A percentile compares a stretch with the other conserved stretches of the same genome.
Conservation (phyloP, 805 yeast genomes). For the Saccharomycopsis oosterbeekiorum region DNA sequence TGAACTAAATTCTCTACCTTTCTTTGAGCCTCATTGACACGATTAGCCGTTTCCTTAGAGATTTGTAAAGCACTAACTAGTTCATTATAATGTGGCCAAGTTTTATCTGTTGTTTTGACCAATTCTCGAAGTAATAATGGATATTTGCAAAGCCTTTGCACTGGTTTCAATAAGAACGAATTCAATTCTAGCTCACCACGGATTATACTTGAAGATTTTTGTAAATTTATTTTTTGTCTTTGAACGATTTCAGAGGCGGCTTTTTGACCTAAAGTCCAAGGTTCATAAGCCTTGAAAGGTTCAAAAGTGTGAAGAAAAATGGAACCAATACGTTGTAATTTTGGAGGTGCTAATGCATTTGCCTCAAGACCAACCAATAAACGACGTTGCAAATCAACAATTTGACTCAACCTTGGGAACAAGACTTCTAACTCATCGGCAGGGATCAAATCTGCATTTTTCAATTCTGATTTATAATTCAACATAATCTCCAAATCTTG, state of each 20-base stretch:
- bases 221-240: constrained; percentile 40
- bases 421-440: constrained; percentile 71
- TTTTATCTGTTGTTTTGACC: constrained; percentile 48
- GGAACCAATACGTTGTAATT: constrained; percentile 80
- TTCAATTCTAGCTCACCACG: constrained; percentile 86
- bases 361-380: constrained; percentile 83
- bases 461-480: constrained; percentile 57
- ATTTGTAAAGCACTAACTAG: constrained; percentile 59
- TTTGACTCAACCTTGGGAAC: constrained; percentile 75
- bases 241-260: constrained; percentile 76
- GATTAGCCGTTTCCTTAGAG: constrained; percentile 74
- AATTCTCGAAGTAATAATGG: constrained; percentile 76
- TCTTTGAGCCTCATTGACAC: constrained; percentile 90
- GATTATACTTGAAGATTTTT: constrained; percentile 46
- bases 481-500: constrained; percentile 75
- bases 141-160: constrained; percentile 92
- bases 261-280: constrained; percentile 87
- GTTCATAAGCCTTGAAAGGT: constrained; percentile 82
- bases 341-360: constrained; percentile 63
- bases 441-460: constrained; percentile 55
- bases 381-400: constrained; percentile 87
- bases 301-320: constrained; percentile 69
- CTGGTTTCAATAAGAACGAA: constrained; percentile 83
- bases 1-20: constrained; percentile 75
- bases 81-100: constrained; percentile 52